Evolutionary conservation across 2,329 filamentous ascomycete species (phyloP), one percentile per base, ranked within the genome.

Genomic region (Drechslerella coelobrocha): DNA sequence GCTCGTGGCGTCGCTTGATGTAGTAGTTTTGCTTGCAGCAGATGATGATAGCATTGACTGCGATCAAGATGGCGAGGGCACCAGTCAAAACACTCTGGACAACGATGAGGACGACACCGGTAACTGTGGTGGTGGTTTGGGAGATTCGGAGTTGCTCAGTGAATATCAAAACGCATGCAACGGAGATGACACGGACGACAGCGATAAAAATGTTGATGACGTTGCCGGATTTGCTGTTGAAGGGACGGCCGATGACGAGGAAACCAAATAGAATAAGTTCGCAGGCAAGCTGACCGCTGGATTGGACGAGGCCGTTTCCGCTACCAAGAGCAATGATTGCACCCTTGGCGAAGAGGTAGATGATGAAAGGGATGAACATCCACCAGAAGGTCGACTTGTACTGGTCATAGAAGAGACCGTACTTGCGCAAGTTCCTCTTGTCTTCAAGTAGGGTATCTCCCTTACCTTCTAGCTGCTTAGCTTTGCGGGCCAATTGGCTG

Each of bases 331-430:
- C 93, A 74, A 97, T 88, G 65, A 93, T 86, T 72, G 87, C 89
- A 60, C 93, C 92, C 81, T 94, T 94, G 77, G 87, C 88, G 77
- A 97, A 92, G 82, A 92, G 89, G 82, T 97, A 97, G 73, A 92
- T 72, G 76, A 97, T 96, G 72, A 85, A 83, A 0, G 94, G 94
- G 12, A 97, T 84, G 78, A 99, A 97, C 23, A 97, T 81, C 93
- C 93, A 97, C 94, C 94, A 99, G 82, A 93, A 96, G 75, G 88
- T 86, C 79, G 90, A 91, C 81, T 91, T 92, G 83, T 96, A 97
- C 75, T 88, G 89, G 77, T 97, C 94, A 82, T 99, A 99, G 81
- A 99, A 97, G 72, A 97, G 84, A 76, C 90, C 94, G 84, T 99
- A 99, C 82, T 94, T 96, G 78, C 91, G 84, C 92, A 94, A 97